phyloP scores from a whole-genome alignment of 2,329 filamentous ascomycete species.

The Colletotrichum siamense region DNA sequence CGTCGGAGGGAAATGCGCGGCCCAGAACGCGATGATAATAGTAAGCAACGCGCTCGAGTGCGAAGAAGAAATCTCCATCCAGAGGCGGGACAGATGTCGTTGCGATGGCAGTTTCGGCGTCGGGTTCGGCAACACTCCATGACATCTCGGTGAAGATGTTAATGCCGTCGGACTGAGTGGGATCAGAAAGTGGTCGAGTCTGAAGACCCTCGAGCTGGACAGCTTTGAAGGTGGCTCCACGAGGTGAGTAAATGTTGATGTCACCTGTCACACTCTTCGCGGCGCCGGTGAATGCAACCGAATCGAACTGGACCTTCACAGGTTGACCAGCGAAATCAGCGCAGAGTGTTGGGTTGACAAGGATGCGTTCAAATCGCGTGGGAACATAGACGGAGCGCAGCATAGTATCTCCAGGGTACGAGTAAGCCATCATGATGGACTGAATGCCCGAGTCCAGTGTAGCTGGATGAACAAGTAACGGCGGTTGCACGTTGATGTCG shows the following conservation, averaged over 20 bases:
- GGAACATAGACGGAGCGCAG: conserved; percentile 36
- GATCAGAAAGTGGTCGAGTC: neutral
- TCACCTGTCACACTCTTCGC: neutral
- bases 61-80: neutral
- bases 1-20: neutral
- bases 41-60: neutral
- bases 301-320: neutral
- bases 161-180: neutral
- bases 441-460: conserved; percentile 40
- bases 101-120: neutral
- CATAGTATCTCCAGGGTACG: conserved; percentile 33
- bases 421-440: conserved; percentile 32
- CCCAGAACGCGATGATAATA: neutral
- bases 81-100: neutral
- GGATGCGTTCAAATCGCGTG: conserved; percentile 24
- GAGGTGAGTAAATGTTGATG: neutral
- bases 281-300: neutral
- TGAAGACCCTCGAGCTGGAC: neutral
- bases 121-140: neutral
- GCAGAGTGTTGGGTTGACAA: neutral
- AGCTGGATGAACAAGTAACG: conserved; percentile 32
- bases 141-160: neutral
- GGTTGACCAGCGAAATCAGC: neutral
- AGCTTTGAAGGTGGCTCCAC: accelerated
- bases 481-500: neutral